Conservation (phyloP, 768 basidiomycete species). For the Tulasnella sp. region DNA sequence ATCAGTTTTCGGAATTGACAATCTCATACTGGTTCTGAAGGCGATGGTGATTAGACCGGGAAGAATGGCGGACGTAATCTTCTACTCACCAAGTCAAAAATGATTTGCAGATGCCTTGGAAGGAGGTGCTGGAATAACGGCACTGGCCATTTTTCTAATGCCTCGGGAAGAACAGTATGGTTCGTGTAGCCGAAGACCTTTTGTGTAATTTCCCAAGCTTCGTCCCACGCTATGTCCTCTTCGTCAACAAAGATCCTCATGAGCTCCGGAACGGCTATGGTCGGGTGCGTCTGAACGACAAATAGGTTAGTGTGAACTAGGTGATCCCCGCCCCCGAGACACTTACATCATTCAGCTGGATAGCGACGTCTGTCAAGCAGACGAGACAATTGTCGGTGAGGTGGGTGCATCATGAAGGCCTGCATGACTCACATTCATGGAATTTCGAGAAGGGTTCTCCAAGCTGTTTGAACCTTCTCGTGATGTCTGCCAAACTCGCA, state of each 20-base stretch:
- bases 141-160: constrained; percentile 75
- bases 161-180: constrained; percentile 84
- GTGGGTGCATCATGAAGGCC: background rate
- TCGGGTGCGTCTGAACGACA: constrained; percentile 77
- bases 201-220: constrained; percentile 84
- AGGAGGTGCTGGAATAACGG: constrained; percentile 79
- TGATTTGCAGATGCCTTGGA: constrained; percentile 88
- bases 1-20: too few species aligned
- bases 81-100: constrained; percentile 61
- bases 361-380: constrained; percentile 61
- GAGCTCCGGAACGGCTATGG: constrained; percentile 89
- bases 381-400: background rate
- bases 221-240: constrained; percentile 77
- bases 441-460: constrained; percentile 75
- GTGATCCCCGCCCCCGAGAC: background rate
- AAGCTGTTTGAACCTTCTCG: constrained; percentile 89
- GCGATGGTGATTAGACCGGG: background rate
- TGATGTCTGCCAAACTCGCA: constrained; percentile 81
- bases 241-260: constrained; percentile 86
- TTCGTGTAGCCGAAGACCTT: constrained; percentile 96
- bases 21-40: constrained; percentile 45
- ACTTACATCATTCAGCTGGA: constrained; percentile 89
- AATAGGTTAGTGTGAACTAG: background rate
- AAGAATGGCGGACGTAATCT: background rate
- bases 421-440: constrained; percentile 61